These are phyloP conservation scores for thale cress (Arabidopsis thaliana) DNA, from an alignment of 345 rosid species.

Conservation along the genomic window TAIR10.1 NC_003074.8:9525001-9525500, in stretches of 20 bases:
- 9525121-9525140: neutral
- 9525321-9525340: neutral
- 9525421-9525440: neutral
- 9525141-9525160: neutral
- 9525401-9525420: neutral
- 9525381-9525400: neutral
- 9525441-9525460: neutral
- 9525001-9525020: slow-evolving; percentile 85
- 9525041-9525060: slow-evolving; percentile 7
- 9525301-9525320: neutral
- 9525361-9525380: slow-evolving; percentile 5
- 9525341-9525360: neutral
- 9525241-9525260: neutral
- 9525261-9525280: slow-evolving; percentile 11
- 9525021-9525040: neutral
- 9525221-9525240: neutral
- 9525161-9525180: neutral
- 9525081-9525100: slow-evolving; percentile 1
- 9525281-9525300: neutral
- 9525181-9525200: neutral
- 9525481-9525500: slow-evolving; percentile 70
- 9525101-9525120: neutral
- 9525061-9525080: neutral
- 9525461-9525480: neutral
- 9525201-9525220: neutral